Evolutionary conservation across 257 asterid species (phyloP).

Genomic region (Scutellaria galericulata): DNA sequence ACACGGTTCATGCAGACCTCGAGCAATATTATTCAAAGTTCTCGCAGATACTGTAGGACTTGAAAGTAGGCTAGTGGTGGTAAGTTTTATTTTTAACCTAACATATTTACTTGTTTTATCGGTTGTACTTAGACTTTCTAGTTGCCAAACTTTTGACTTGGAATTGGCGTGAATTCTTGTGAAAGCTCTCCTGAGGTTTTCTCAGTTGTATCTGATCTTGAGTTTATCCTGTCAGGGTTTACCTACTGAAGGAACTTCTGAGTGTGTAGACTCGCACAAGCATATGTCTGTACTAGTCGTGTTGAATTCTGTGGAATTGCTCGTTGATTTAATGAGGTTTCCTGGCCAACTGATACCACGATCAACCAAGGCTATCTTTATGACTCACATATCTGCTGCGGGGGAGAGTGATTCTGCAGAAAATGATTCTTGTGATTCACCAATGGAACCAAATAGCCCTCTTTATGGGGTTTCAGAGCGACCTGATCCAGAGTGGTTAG

Average conservation of each 20-base stretch:
- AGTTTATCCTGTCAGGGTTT: slow-evolving; percentile 69
- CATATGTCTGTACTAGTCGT: slow-evolving; percentile 94
- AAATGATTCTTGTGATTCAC: slow-evolving; percentile 99
- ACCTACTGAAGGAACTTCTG: slow-evolving; percentile 85
- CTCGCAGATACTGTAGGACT: slow-evolving; percentile 98
- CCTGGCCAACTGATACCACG: slow-evolving; percentile 93
- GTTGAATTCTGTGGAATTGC: slow-evolving; percentile 73
- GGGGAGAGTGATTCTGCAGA: slow-evolving; percentile 99
- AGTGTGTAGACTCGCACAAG: slow-evolving; percentile 84
- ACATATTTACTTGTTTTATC: slow-evolving; percentile 3
- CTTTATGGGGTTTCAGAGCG: slow-evolving; percentile 83
- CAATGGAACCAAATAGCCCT: slow-evolving; percentile 98
- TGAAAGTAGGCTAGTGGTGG: slow-evolving; percentile 91
- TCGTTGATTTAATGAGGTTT: slow-evolving; percentile 86
- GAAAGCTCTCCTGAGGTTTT: slow-evolving; percentile 20
- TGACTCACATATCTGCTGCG: slow-evolving; percentile 90
- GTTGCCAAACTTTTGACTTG: slow-evolving; percentile 22
- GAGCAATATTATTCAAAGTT: slow-evolving; percentile 94
- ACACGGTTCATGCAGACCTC: slow-evolving; percentile 92
- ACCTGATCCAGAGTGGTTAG: slow-evolving; percentile 81
- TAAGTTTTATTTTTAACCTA: slow-evolving; percentile 44
- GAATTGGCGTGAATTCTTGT: slow-evolving; percentile 16
- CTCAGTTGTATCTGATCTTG: slow-evolving; percentile 30
- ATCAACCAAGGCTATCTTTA: slow-evolving; percentile 78
- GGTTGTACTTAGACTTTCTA: slow-evolving; percentile 1